Base-by-base conservation (phyloP, 129 eudicot genomes). In the Pulicaria dysenterica region DNA sequence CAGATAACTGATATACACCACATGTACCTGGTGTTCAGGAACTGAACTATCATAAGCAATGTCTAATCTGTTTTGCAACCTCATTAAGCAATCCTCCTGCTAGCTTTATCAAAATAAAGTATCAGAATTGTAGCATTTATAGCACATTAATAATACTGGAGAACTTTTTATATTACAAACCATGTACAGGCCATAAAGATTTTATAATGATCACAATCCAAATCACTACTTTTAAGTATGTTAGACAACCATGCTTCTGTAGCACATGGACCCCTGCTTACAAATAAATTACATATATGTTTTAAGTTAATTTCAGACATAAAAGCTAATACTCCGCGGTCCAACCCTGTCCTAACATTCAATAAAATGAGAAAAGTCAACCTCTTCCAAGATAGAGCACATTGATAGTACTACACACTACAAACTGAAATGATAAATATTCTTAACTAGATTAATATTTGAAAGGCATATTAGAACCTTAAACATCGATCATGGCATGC, bases 11-110 rank as follows among this genome's bases (percentile, higher is more conserved):
- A 41, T 14, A 24, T 74, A 42, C 53, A 64, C 56, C 11, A 10
- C 36, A 61, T 12, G 74, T 73, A 92, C 98, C 96, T 92, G 98
- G 67, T 92, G 98, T 75, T 92, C 91, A 24, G 85, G 90, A 77
- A 82, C 54, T 67, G 92, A 84, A 76, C 85, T 73, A 81, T 91
- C 97, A 73, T 91, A 91, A 19, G 84, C 59, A 72, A 91, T 78
- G 81, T 91, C 96, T 72, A 91, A 82, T 53, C 97, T 89, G 69
- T 67, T 81, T 75, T 91, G 97, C 70, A 91, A 70, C 83, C 74
- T 84, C 77, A 42, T 83, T 72, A 91, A 78, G 81, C 96, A 80
- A 49, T 80, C 97, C 78, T 88, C 97, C 97, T 91, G 87, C 67
- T 48, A 72, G 46, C 45, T 31, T 42, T 11, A n/a, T n/a, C n/a